Evolutionary conservation across 257 asterid genomes (phyloP).

Genomic region (Solanum infundibuliforme): DNA sequence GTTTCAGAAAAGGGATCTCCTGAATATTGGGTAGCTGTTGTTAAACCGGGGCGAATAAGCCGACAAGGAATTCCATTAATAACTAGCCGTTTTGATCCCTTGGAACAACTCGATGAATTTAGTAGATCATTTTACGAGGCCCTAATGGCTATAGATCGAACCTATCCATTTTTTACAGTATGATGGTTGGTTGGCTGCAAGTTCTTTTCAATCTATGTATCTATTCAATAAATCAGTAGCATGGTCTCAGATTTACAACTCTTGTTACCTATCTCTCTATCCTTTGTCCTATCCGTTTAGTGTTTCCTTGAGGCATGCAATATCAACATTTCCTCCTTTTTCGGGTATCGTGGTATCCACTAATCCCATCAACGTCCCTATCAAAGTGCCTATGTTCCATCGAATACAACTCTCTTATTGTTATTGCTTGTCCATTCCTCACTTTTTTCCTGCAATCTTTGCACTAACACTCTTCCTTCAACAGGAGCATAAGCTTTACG

Average conservation of each 20-base stretch:
- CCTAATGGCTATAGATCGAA: background rate
- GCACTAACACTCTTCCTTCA: background rate
- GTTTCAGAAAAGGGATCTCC: background rate
- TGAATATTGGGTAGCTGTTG: background rate
- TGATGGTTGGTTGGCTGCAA: background rate
- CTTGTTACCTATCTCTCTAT: background rate
- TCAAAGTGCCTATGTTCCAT: background rate
- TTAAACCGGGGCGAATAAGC: background rate
- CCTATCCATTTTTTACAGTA: background rate
- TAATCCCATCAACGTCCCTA: background rate
- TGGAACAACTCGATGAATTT: background rate
- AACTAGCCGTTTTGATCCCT: background rate
- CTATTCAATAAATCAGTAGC: background rate
- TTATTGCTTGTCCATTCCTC: background rate
- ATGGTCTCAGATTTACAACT: background rate
- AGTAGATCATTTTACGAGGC: background rate
- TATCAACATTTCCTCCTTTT: background rate
- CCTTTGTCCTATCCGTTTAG: background rate
- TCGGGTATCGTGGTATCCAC: background rate
- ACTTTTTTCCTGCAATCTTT: background rate
- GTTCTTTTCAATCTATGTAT: background rate
- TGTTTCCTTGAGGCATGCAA: background rate
- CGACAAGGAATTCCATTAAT: background rate
- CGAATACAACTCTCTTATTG: background rate
- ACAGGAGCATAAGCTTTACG: conserved; percentile 67